These are phyloP conservation scores for Allomyces javanicus DNA, from an alignment of 192 early-diverging fungal species.

Conservation along the genomic window DNA sequence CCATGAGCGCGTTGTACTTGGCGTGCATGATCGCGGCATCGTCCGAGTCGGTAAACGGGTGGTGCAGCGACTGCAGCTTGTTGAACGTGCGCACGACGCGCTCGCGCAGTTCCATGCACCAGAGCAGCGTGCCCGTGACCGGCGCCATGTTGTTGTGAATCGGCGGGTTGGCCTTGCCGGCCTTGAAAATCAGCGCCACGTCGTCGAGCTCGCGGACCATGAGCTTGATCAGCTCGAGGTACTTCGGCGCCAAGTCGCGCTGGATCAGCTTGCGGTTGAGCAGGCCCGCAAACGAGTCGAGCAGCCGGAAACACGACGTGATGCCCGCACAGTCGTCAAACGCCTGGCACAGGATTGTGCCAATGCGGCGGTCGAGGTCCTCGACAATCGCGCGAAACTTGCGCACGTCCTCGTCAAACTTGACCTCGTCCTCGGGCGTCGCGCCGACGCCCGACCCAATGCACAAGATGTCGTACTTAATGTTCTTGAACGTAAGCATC, in stretches of 20 bases:
- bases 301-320: slow-evolving; percentile 31
- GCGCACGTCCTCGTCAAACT: slow-evolving; percentile 31
- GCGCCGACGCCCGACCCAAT: slow-evolving; percentile 1
- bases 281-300: slow-evolving; percentile 39
- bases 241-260: slow-evolving; percentile 38
- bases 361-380: slow-evolving; percentile 37
- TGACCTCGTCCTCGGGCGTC: slow-evolving; percentile 4
- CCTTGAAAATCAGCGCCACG: slow-evolving; percentile 25
- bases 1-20: slow-evolving; percentile 27
- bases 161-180: slow-evolving; percentile 27
- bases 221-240: slow-evolving; percentile 28
- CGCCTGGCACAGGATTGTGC: slow-evolving; percentile 35
- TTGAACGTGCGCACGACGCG: slow-evolving; percentile 36
- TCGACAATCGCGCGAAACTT: slow-evolving; percentile 33
- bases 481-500: slow-evolving; percentile 21
- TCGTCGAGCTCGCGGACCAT: slow-evolving; percentile 37
- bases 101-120: slow-evolving; percentile 40
- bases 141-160: slow-evolving; percentile 52
- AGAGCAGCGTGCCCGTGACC: slow-evolving; percentile 36
- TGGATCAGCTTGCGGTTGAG: slow-evolving; percentile 30
- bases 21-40: slow-evolving; percentile 26
- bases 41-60: slow-evolving; percentile 29
- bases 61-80: slow-evolving; percentile 39
- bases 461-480: slow-evolving; percentile 43
- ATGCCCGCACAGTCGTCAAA: slow-evolving; percentile 44